These are phyloP conservation scores for Capsicum baccatum DNA, from an alignment of 257 asterid genomes.

Conservation along the genomic window DNA sequence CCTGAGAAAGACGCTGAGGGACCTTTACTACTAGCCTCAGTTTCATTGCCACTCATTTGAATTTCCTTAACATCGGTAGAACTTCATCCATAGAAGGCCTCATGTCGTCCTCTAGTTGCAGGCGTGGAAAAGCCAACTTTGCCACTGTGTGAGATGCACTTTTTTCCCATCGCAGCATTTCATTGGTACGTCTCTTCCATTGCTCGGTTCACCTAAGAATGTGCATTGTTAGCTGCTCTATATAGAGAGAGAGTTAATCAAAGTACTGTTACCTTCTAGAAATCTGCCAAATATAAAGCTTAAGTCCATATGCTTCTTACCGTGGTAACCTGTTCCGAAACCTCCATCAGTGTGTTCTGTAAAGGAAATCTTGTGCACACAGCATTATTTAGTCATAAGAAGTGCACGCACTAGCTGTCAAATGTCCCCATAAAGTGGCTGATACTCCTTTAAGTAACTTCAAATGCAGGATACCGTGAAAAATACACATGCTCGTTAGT, in stretches of 20 bases:
- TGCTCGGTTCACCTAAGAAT: not conserved
- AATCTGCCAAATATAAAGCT: not conserved
- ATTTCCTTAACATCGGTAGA: no score
- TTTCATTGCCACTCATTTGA: no score
- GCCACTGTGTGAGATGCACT: not conserved
- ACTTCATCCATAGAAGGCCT: no score
- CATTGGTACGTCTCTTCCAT: not conserved
- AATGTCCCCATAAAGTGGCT: not conserved
- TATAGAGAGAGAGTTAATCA: not conserved
- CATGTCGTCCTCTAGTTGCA: not conserved
- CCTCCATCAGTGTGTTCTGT: not conserved
- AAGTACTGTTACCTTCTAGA: not conserved
- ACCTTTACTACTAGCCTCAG: no score
- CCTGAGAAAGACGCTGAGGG: no score
- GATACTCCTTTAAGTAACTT: not conserved
- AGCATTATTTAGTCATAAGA: not conserved
- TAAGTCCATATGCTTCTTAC: not conserved
- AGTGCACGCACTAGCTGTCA: not conserved
- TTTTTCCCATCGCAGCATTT: not conserved
- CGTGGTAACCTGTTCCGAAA: not conserved
- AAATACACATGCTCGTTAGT: conserved; percentile 6
- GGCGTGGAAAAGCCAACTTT: not conserved
- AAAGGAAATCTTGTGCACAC: not conserved
- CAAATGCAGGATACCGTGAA: not conserved
- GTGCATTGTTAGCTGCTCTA: not conserved